Base-by-base conservation (phyloP, 352 stramenopile genomes). In the Phytophthora sansomeana region DNA sequence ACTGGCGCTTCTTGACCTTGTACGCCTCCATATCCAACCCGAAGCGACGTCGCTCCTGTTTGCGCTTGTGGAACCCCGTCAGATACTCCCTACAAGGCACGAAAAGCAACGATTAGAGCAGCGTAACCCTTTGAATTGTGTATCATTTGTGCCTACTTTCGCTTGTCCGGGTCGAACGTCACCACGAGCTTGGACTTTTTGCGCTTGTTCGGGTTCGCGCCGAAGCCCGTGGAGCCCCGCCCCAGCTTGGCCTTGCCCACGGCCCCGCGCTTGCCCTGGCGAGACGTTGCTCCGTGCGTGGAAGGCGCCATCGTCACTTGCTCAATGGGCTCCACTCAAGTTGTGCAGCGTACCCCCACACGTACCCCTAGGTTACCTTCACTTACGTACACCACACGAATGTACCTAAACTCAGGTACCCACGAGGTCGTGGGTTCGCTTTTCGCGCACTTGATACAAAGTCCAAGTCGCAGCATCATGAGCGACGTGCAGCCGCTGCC, bases 101-200 rank as follows among this genome's bases (percentile, higher is more conserved):
- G n/a, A 26, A 48, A 61, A 28, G 2, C 21, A 24, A 24, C 21
- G 21, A 24, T 24, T 24, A 24, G 21, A 24, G 21, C 21, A 24
- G 21, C 21, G 21, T 24, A 24, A 24, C 21, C 21, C 21, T 24
- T 24, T 1, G 21, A 24, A 24, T 24, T 24, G 21, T n/a, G n/a
- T 24, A 24, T 3, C 21, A 24, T 24, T 24, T 24, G 21, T 24
- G 21, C 80, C 39, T 64, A 95, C 86, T 88, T 94, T 38, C 88
- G 85, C 74, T 96, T 96, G 28, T 96, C 88, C 0, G 88, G 65
- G 62, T 96, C 88, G 57, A 96, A 96, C 21, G 85, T 95, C 39
- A 96, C 64, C 29, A 96, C 82, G 35, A 96, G 72, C 76, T 96
- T 96, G 39, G 83, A 94, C 71, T 95, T 96, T 69, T 93, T 92